Conservation (phyloP, 2,329 filamentous ascomycete species). For the Calycina marina region DNA sequence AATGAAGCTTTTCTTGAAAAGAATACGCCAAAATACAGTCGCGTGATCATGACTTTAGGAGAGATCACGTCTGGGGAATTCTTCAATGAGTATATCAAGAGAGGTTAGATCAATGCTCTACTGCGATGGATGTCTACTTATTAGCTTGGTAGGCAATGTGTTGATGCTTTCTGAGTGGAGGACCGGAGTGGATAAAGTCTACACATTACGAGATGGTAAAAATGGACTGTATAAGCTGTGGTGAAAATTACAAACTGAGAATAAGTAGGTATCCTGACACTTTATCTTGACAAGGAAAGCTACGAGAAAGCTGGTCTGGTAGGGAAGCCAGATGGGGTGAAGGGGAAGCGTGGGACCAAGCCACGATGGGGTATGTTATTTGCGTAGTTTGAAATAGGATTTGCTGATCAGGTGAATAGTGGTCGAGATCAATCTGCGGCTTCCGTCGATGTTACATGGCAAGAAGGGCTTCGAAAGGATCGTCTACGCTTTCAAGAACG, state of each 20-base stretch:
- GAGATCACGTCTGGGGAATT: slow-evolving; percentile 62
- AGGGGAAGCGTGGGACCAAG: slow-evolving; percentile 44
- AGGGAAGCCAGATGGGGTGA: slow-evolving; percentile 49
- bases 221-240: background rate
- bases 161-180: slow-evolving; percentile 74
- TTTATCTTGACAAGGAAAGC: slow-evolving; percentile 67
- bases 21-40: slow-evolving; percentile 38
- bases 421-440: slow-evolving; percentile 61
- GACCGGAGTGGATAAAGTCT: slow-evolving; percentile 55
- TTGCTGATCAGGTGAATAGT: slow-evolving; percentile 33
- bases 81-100: slow-evolving; percentile 74
- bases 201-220: slow-evolving; percentile 54
- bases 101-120: slow-evolving; percentile 10
- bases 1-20: slow-evolving; percentile 32
- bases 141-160: slow-evolving; percentile 45
- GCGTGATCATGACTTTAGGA: slow-evolving; percentile 57
- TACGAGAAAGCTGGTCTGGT: slow-evolving; percentile 74
- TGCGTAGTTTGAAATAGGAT: background rate
- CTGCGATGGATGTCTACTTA: slow-evolving; percentile 2
- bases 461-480: slow-evolving; percentile 21
- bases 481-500: slow-evolving; percentile 39
- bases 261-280: slow-evolving; percentile 46
- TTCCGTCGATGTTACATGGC: slow-evolving; percentile 53
- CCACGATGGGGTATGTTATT: slow-evolving; percentile 53
- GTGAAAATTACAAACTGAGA: slow-evolving; percentile 3